Evolutionary conservation across 2,329 filamentous ascomycete species (phyloP).

Genomic region (Aureobasidium namibiae): DNA sequence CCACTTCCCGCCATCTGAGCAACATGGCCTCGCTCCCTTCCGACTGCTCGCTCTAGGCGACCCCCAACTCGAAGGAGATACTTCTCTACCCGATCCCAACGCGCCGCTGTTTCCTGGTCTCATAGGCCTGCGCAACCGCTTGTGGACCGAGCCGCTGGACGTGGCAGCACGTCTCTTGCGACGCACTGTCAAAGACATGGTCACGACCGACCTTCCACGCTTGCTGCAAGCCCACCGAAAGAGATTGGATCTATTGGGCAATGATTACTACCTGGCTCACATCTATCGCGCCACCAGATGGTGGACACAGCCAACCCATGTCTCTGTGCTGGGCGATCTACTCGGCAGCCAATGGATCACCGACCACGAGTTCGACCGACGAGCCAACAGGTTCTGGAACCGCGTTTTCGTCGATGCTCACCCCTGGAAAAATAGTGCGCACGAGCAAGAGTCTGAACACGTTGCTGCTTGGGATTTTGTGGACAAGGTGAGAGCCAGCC

Average conservation of each 20-base stretch:
- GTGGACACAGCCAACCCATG: conserved; percentile 80
- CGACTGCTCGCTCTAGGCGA: conserved; percentile 82
- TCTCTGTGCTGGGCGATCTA: conserved; percentile 81
- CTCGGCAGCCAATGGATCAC: conserved; percentile 92
- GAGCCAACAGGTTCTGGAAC: conserved; percentile 71
- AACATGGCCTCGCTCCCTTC: conserved; percentile 55
- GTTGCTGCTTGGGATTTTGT: conserved; percentile 12
- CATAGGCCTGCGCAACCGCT: conserved; percentile 9
- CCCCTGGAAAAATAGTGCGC: background rate
- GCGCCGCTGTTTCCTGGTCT: conserved; percentile 38
- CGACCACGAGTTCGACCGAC: conserved; percentile 70
- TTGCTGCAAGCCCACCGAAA: conserved; percentile 64
- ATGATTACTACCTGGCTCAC: conserved; percentile 90
- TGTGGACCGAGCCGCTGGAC: conserved; percentile 12
- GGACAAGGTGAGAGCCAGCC: background rate
- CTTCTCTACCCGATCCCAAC: conserved; percentile 57
- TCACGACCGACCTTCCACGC: conserved; percentile 55
- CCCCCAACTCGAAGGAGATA: conserved; percentile 88
- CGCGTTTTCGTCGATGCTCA: conserved; percentile 58
- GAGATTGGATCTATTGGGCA: conserved; percentile 78
- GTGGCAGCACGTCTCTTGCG: background rate
- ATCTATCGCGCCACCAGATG: conserved; percentile 77
- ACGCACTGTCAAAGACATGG: conserved; percentile 19
- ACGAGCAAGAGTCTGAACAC: conserved; percentile 16
- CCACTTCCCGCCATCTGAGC: conserved; percentile 54